Percentiles rank a stretch among this genome's conserved stretches.
These are phyloP conservation scores for Lyophyllum shimeji DNA, from an alignment of 768 basidiomycete species.

Conservation along the genomic window DNA sequence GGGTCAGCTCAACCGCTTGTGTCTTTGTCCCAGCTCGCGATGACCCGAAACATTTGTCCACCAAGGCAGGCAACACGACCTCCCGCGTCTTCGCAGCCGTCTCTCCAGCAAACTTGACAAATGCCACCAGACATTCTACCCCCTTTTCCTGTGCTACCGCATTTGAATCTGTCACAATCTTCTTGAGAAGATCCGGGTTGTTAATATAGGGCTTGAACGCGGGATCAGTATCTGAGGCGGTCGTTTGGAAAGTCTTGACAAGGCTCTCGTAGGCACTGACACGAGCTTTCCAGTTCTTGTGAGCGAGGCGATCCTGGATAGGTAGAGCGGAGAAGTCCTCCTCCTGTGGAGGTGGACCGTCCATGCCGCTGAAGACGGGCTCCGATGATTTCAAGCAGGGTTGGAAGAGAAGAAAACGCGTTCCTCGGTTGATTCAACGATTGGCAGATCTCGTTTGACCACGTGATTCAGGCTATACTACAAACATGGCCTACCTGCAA, in stretches of 20 bases:
- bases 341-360: slow-evolving; percentile 88
- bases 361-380: slow-evolving; percentile 51
- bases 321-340: slow-evolving; percentile 88
- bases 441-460: slow-evolving; percentile 8
- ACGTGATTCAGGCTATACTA: slow-evolving; percentile 19
- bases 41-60: slow-evolving; percentile 95
- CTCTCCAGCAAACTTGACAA: slow-evolving; percentile 93
- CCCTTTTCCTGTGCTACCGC: slow-evolving; percentile 99
- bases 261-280: slow-evolving; percentile 90
- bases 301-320: slow-evolving; percentile 76
- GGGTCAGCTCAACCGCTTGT: slow-evolving; percentile 79
- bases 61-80: slow-evolving; percentile 82
- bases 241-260: slow-evolving; percentile 82
- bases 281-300: slow-evolving; percentile 99
- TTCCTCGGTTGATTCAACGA: slow-evolving; percentile 4
- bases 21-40: slow-evolving; percentile 86
- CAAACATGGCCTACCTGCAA: slow-evolving; percentile 37
- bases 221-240: slow-evolving; percentile 91
- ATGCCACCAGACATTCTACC: slow-evolving; percentile 80
- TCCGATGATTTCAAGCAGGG: slow-evolving; percentile 6
- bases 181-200: slow-evolving; percentile 78
- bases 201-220: slow-evolving; percentile 88
- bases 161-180: slow-evolving; percentile 87
- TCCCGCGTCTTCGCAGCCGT: slow-evolving; percentile 79
- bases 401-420: slow-evolving; percentile 13